A percentile compares a stretch with the other conserved stretches of the same genome.
These are phyloP conservation scores for Eucalyptus pauciflora DNA, from an alignment of 345 rosid genomes.

Conservation along the genomic window DNA sequence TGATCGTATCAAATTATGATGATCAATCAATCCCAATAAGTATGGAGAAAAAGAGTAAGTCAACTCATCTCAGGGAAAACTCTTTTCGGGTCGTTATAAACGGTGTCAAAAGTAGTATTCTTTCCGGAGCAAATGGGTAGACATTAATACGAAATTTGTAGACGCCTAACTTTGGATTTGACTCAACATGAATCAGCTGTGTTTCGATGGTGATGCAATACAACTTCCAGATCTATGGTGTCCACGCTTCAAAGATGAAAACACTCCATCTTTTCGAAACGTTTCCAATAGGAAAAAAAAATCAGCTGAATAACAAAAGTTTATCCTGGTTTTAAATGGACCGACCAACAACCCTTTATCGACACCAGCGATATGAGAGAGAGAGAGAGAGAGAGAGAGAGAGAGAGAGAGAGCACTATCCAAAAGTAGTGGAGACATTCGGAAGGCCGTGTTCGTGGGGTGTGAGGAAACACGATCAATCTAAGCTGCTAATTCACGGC, in stretches of 20 bases:
- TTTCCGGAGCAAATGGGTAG: not conserved
- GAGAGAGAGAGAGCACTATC: not conserved
- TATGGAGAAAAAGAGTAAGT: not conserved
- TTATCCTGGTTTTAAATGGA: not conserved
- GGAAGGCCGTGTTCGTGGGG: not conserved
- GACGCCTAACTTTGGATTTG: no score
- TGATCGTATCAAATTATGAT: no score
- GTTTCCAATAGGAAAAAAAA: not conserved
- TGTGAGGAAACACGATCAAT: not conserved
- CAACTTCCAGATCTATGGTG: not conserved
- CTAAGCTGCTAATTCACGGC: not conserved
- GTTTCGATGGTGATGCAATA: not conserved
- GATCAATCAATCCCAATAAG: not conserved
- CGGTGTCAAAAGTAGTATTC: not conserved
- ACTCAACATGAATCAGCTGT: not conserved
- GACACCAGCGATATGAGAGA: not conserved
- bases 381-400: no score
- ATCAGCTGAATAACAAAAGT: not conserved
- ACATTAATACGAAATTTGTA: not conserved
- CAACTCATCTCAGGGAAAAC: not conserved
- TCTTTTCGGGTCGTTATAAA: not conserved
- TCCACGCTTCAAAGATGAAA: not conserved
- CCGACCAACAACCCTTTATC: not conserved
- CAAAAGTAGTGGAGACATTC: not conserved
- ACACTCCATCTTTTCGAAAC: not conserved